Conservation (phyloP, 768 basidiomycete species). For the Panaeolus cyanescens region DNA sequence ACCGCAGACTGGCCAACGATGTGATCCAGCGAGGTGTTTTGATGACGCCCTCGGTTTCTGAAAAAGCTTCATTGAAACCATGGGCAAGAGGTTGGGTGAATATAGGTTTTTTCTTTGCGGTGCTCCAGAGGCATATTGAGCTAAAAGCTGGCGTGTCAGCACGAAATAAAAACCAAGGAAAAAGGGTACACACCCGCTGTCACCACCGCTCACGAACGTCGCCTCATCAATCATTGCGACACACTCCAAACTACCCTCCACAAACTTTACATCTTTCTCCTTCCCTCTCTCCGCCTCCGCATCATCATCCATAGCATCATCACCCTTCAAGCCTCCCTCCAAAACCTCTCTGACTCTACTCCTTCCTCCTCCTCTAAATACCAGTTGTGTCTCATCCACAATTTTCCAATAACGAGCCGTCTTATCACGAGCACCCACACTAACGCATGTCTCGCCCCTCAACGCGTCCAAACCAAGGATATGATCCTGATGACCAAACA, state of each 20-base stretch:
- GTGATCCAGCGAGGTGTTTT: constrained; percentile 91
- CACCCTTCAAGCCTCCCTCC: constrained; percentile 74
- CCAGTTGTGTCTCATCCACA: constrained; percentile 90
- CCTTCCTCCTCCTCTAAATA: constrained; percentile 93
- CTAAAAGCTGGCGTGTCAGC: constrained; percentile 35
- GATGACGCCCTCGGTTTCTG: constrained; percentile 74
- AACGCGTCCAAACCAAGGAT: constrained; percentile 79
- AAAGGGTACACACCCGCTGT: constrained; percentile 77
- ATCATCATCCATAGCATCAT: constrained; percentile 54
- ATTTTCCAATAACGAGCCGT: constrained; percentile 97
- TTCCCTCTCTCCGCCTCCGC: constrained; percentile 35
- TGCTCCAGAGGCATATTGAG: constrained; percentile 92
- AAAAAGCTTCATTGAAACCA: constrained; percentile 72
- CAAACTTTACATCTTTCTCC: constrained; percentile 49
- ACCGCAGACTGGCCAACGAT: constrained; percentile 75
- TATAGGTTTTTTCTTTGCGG: constrained; percentile 91
- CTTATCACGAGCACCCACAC: constrained; percentile 88
- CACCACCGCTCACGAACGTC: constrained; percentile 91
- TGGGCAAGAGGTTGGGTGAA: constrained; percentile 88
- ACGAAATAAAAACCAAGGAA: constrained; percentile 3
- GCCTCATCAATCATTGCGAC: constrained; percentile 95
- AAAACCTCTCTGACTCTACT: constrained; percentile 79
- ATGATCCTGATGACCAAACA: constrained; percentile 96
- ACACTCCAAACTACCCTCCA: constrained; percentile 91
- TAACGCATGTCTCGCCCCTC: constrained; percentile 82